These are phyloP conservation scores for Abortiporus biennis DNA, from an alignment of 1,284 basidiomycete genomes.

Conservation along the genomic window DNA sequence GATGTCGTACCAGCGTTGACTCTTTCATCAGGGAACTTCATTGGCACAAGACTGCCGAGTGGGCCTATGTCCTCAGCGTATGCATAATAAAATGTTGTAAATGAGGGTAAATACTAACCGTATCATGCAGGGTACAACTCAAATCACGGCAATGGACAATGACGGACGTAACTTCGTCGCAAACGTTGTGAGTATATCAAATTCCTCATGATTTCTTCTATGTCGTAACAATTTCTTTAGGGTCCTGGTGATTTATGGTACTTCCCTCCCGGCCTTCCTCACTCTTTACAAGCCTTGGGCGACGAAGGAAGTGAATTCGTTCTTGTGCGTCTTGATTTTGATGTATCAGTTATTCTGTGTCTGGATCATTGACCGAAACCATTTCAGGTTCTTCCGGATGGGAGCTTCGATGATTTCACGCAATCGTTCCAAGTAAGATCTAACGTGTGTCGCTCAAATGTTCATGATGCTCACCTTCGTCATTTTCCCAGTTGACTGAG, in stretches of 20 bases:
- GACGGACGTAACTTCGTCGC: constrained; percentile 55
- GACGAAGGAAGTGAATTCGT: constrained; percentile 64
- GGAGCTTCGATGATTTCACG: constrained; percentile 54
- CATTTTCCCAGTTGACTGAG: constrained; percentile 41
- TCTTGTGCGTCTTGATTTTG: constrained; percentile 34
- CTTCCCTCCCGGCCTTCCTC: constrained; percentile 54
- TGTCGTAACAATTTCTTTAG: constrained; percentile 10
- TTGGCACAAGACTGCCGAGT: constrained; percentile 66
- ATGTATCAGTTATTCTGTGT: not conserved
- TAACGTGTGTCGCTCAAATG: not conserved
- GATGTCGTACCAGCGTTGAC: not conserved
- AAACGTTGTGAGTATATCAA: constrained; percentile 27
- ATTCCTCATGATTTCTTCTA: not conserved
- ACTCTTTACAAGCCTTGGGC: constrained; percentile 49
- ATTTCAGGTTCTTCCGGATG: constrained; percentile 51
- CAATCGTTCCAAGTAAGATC: constrained; percentile 54
- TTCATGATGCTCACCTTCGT: not conserved
- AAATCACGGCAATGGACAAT: constrained; percentile 52
- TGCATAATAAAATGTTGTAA: constrained; percentile 10
- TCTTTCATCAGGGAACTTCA: constrained; percentile 49
- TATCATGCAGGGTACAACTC: constrained; percentile 31
- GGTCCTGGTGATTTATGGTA: constrained; percentile 41
- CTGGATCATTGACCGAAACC: not conserved
- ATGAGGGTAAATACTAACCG: not conserved
- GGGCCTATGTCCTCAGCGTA: constrained; percentile 57